Percentiles rank a stretch among this genome's conserved stretches.
These are phyloP conservation scores for Jasminum sambac DNA, from an alignment of 257 asterid species.

Conservation along the genomic window DNA sequence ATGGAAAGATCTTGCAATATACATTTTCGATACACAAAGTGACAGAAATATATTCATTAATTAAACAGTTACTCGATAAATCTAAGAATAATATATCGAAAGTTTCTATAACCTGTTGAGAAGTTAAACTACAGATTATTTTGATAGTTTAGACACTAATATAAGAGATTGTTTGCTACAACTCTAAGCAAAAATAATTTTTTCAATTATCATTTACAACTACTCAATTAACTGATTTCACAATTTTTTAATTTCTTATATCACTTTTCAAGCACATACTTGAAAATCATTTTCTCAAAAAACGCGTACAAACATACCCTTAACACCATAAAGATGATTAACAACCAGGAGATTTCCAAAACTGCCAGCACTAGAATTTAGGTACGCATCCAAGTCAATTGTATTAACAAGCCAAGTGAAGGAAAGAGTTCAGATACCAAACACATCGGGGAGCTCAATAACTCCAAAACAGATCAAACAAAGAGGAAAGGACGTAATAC, in stretches of 20 bases:
- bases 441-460: neutral
- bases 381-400: neutral
- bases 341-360: neutral
- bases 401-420: neutral
- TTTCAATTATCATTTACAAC: no score
- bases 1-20: slow-evolving; percentile 3
- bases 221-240: no score
- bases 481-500: neutral
- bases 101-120: neutral
- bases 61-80: neutral
- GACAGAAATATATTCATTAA: slow-evolving; percentile 14
- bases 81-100: neutral
- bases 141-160: neutral
- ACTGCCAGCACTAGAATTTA: neutral
- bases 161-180: no score
- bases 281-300: no score
- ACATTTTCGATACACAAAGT: neutral
- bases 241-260: no score
- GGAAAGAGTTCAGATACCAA: neutral
- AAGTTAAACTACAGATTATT: neutral
- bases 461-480: neutral
- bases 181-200: no score
- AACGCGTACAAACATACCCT: no score
- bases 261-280: no score
- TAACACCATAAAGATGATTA: neutral